Evolutionary conservation across 805 yeast species (phyloP).

Genomic region (Metschnikowia gelsemii): DNA sequence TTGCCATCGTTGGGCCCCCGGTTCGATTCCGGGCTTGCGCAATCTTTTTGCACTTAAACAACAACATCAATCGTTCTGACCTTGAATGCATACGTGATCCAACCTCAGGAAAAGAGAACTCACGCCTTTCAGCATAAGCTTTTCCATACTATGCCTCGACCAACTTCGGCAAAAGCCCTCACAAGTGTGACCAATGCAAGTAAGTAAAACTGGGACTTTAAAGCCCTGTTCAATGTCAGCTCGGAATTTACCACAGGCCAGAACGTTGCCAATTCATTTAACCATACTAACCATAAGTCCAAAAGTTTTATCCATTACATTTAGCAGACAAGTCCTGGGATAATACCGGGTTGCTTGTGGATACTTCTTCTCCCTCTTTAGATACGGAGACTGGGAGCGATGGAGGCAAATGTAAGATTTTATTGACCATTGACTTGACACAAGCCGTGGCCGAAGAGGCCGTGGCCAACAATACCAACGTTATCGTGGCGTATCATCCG

Average conservation of each 20-base stretch:
- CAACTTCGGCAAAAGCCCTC: slow-evolving; percentile 47
- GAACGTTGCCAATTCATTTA: too few species aligned
- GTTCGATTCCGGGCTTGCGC: slow-evolving; percentile 28
- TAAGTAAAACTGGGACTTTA: slow-evolving; percentile 22
- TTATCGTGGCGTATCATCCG: slow-evolving; percentile 87
- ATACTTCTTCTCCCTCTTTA: too few species aligned
- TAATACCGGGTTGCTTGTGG: slow-evolving; percentile 88
- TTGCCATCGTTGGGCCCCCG: slow-evolving; percentile 15
- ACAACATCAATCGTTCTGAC: too few species aligned
- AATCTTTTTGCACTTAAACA: slow-evolving; percentile 6
- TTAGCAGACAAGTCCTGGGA: slow-evolving; percentile 93
- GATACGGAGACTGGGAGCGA: too few species aligned
- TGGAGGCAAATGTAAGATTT: slow-evolving; percentile 35
- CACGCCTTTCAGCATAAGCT: too few species aligned
- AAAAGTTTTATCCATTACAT: slow-evolving; percentile 73
- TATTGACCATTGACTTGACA: slow-evolving; percentile 85
- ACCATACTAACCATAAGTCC: slow-evolving; percentile 45
- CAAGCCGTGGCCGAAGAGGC: slow-evolving; percentile 85
- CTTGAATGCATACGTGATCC: too few species aligned
- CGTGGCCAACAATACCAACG: slow-evolving; percentile 46
- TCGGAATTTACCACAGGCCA: too few species aligned
- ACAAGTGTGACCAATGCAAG: slow-evolving; percentile 39
- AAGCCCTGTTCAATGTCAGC: too few species aligned
- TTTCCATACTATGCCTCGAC: slow-evolving; percentile 13
- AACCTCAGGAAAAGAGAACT: too few species aligned